A percentile compares a stretch with the other conserved stretches of the same genome.
phyloP scores from a whole-genome alignment of 306 rosid genomes.

The Quercus glauca region DNA sequence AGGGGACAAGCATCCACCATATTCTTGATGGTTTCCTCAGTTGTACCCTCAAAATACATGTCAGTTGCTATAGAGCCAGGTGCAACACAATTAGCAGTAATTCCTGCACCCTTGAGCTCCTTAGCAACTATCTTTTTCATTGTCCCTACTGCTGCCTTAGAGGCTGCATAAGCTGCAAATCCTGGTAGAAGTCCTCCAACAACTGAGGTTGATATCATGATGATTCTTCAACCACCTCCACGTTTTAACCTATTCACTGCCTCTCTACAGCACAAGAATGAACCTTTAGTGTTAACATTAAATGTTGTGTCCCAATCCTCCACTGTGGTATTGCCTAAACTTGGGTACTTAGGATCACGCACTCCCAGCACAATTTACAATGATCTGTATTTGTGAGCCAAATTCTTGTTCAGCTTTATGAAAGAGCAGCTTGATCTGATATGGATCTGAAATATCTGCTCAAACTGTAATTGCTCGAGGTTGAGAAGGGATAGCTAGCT shows the following conservation, averaged over 20 bases:
- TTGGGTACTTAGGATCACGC: conserved; percentile 34
- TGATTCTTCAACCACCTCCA: conserved; percentile 43
- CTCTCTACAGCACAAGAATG: conserved; percentile 32
- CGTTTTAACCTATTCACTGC: conserved; percentile 27
- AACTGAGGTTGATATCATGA: conserved; percentile 27
- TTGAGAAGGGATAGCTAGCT: background rate
- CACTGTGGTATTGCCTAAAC: conserved; percentile 21
- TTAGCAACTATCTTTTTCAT: conserved; percentile 43
- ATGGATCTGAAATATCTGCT: conserved; percentile 40
- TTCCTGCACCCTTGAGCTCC: conserved; percentile 44
- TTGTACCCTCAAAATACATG: conserved; percentile 34
- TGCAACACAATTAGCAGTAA: conserved; percentile 45
- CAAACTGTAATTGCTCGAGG: conserved; percentile 26
- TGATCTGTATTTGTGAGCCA: conserved; percentile 22
- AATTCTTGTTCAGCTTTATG: conserved; percentile 36
- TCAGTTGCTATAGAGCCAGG: conserved; percentile 51
- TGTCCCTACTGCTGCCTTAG: conserved; percentile 48
- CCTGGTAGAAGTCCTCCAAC: conserved; percentile 31
- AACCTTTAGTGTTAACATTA: conserved; percentile 40
- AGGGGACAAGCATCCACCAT: conserved; percentile 33
- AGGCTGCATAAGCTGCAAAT: conserved; percentile 35
- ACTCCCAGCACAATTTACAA: conserved; percentile 44
- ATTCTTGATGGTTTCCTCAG: conserved; percentile 29
- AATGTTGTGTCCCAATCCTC: conserved; percentile 42
- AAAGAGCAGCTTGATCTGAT: conserved; percentile 37